Evolutionary conservation across 2,329 filamentous ascomycete species (phyloP).

Genomic region (Colletotrichum gloeosporioides): DNA sequence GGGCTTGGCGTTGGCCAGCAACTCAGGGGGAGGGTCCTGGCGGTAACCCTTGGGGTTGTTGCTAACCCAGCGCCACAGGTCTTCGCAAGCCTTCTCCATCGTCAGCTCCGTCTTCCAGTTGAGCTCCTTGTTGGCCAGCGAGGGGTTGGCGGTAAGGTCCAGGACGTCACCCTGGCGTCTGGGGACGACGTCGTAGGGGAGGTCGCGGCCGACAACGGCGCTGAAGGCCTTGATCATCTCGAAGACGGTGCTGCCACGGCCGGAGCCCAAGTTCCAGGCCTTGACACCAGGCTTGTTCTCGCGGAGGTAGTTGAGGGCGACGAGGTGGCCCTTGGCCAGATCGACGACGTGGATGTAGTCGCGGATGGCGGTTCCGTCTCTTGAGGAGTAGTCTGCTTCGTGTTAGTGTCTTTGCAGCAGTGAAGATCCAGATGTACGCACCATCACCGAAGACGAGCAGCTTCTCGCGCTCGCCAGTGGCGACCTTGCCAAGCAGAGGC

Average conservation of each 20-base stretch:
- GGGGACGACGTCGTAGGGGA: conserved; percentile 85
- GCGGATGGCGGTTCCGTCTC: conserved; percentile 91
- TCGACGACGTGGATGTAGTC: conserved; percentile 99
- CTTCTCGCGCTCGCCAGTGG: conserved; percentile 93
- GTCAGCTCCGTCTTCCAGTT: conserved; percentile 90
- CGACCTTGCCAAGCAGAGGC: conserved; percentile 92
- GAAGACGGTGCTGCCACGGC: conserved; percentile 92
- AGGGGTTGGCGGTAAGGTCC: conserved; percentile 91
- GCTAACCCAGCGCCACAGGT: conserved; percentile 96
- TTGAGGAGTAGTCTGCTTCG: conserved; percentile 80
- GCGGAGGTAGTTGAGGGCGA: conserved; percentile 89
- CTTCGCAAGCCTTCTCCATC: conserved; percentile 90
- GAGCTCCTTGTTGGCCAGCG: conserved; percentile 85
- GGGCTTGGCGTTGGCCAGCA: conserved; percentile 69
- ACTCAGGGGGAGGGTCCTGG: conserved; percentile 84
- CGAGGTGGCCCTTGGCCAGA: conserved; percentile 83
- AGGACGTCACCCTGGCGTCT: conserved; percentile 90
- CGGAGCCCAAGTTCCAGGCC: conserved; percentile 96
- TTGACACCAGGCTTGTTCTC: conserved; percentile 85
- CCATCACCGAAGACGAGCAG: conserved; percentile 93
- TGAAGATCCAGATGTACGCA: conserved; percentile 45
- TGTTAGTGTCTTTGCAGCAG: conserved; percentile 21
- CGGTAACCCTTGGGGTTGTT: conserved; percentile 97
- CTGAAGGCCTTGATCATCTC: conserved; percentile 98
- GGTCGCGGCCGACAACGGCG: conserved; percentile 80